These are phyloP conservation scores for Conoideocrella luteorostrata DNA, from an alignment of 2,329 filamentous ascomycete species.

Conservation along the genomic window DNA sequence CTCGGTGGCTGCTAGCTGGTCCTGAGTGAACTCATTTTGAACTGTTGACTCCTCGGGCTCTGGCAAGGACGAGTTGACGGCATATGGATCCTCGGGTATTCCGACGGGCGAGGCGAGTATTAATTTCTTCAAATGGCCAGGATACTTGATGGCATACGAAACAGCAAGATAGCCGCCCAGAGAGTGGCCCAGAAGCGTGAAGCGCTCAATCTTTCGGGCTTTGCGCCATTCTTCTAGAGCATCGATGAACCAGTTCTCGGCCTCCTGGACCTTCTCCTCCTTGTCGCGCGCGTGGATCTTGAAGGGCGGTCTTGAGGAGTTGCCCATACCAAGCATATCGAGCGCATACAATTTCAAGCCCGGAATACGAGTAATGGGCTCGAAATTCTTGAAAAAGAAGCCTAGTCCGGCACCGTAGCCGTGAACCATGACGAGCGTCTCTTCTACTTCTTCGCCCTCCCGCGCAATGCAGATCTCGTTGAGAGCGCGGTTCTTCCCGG, in stretches of 20 bases:
- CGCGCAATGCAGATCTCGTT: slow-evolving; percentile 93
- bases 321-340: slow-evolving; percentile 94
- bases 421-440: slow-evolving; percentile 92
- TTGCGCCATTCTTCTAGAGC: slow-evolving; percentile 93
- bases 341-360: slow-evolving; percentile 90
- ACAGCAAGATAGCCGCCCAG: slow-evolving; percentile 92
- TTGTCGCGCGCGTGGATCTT: slow-evolving; percentile 76
- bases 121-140: slow-evolving; percentile 88
- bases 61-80: slow-evolving; percentile 72
- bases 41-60: slow-evolving; percentile 68
- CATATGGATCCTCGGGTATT: slow-evolving; percentile 89
- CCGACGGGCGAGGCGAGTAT: slow-evolving; percentile 93
- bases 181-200: slow-evolving; percentile 89
- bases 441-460: slow-evolving; percentile 68
- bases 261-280: slow-evolving; percentile 75
- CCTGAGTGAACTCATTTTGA: slow-evolving; percentile 71
- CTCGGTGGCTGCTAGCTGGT: slow-evolving; percentile 46
- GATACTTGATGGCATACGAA: slow-evolving; percentile 94
- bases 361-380: slow-evolving; percentile 67
- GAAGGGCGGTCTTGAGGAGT: slow-evolving; percentile 78
- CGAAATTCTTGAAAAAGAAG: slow-evolving; percentile 98
- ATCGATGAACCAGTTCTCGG: slow-evolving; percentile 94
- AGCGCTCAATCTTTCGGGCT: slow-evolving; percentile 81
- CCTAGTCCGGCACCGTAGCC: slow-evolving; percentile 94
- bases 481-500: slow-evolving; percentile 77